A percentile compares a stretch with the other conserved stretches of the same genome.
Conservation (phyloP, 2,329 filamentous ascomycete genomes). For the Penicillium sp. region DNA sequence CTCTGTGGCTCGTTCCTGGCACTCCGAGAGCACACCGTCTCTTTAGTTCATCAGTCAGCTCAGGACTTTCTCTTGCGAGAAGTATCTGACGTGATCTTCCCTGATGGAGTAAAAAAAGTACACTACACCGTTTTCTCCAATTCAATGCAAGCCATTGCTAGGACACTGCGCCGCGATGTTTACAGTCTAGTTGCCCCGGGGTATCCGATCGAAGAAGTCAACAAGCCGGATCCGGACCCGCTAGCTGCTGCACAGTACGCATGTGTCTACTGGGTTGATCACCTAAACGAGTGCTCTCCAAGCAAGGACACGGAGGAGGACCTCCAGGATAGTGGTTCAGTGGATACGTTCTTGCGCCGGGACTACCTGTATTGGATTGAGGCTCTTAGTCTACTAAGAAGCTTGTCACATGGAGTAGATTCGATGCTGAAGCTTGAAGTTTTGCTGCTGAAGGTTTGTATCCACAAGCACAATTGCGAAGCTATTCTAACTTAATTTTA, state of each 20-base stretch:
- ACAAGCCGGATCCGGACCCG: constrained; percentile 26
- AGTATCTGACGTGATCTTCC: constrained; percentile 30
- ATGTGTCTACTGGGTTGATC: constrained; percentile 42
- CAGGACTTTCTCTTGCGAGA: constrained; percentile 24
- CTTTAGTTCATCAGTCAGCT: constrained; percentile 33
- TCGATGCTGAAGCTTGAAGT: constrained; percentile 25
- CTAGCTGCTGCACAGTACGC: constrained; percentile 36
- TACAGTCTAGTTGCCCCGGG: constrained; percentile 13
- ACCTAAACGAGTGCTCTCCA: constrained; percentile 26
- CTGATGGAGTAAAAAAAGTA: constrained; percentile 22
- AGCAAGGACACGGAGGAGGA: neutral
- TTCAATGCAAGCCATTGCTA: constrained; percentile 31
- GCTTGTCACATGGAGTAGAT: constrained; percentile 10
- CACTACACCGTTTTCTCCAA: constrained; percentile 40
- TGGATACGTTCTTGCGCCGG: constrained; percentile 24
- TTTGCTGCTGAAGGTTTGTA: constrained; percentile 13
- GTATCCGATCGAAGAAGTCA: constrained; percentile 17
- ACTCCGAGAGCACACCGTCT: constrained; percentile 19
- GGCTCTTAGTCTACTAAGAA: constrained; percentile 18
- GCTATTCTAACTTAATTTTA: too few relatives aligned
- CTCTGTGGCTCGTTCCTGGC: constrained; percentile 32
- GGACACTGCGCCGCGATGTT: neutral
- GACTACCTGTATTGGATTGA: constrained; percentile 37
- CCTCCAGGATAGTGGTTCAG: constrained; percentile 11
- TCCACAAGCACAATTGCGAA: neutral